These are phyloP conservation scores for Fusarium annulatum DNA, from an alignment of 2,329 filamentous ascomycete genomes.

Conservation along the genomic window DNA sequence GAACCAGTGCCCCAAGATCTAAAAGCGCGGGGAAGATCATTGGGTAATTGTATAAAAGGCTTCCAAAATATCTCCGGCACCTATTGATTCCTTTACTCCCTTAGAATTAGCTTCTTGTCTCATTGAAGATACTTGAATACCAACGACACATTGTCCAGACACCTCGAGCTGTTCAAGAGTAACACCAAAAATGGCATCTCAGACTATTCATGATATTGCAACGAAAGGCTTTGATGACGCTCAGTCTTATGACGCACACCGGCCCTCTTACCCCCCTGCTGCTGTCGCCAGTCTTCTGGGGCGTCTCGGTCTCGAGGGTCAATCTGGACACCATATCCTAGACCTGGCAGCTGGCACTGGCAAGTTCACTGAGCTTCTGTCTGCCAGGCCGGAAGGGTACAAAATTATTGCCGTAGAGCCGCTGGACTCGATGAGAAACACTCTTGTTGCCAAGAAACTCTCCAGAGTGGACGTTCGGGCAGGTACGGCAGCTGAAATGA, in stretches of 20 bases:
- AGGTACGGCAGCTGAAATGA: constrained; percentile 69
- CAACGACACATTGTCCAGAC: constrained; percentile 1
- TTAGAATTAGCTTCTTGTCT: constrained; percentile 2
- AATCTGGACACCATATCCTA: constrained; percentile 62
- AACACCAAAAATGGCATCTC: constrained; percentile 24
- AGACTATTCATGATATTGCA: constrained; percentile 62
- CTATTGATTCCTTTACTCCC: background rate
- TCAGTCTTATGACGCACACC: constrained; percentile 71
- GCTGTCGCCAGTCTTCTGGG: constrained; percentile 69
- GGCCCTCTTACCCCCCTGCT: constrained; percentile 72
- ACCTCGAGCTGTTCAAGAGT: background rate
- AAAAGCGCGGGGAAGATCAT: constrained; percentile 27
- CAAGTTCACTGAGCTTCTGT: constrained; percentile 74
- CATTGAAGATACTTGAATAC: background rate
- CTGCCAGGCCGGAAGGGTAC: constrained; percentile 67
- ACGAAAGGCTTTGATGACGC: constrained; percentile 73
- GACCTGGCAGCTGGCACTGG: constrained; percentile 77
- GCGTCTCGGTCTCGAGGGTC: constrained; percentile 62
- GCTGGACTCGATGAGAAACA: constrained; percentile 71
- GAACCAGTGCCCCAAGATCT: background rate
- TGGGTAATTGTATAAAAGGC: constrained; percentile 32
- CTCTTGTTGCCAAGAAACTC: constrained; percentile 69
- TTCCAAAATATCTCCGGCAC: background rate
- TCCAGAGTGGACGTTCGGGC: constrained; percentile 64
- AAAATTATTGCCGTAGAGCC: constrained; percentile 73